Base-by-base conservation (phyloP, 2,329 filamentous ascomycete species). In the Colletotrichum sublineola region DNA sequence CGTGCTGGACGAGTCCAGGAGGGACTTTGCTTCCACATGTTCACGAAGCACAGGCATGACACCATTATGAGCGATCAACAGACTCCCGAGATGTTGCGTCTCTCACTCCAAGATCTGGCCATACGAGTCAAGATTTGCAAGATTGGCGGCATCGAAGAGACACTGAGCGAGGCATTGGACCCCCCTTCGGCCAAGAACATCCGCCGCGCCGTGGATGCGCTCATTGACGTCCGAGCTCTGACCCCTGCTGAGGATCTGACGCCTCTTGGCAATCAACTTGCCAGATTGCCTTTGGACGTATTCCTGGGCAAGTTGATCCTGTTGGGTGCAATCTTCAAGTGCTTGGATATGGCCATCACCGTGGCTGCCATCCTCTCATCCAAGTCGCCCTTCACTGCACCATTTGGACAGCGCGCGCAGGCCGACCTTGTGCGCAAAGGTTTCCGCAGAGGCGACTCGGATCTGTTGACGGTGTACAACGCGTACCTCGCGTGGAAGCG, bases 91-190 rank as follows among this genome's bases (percentile, higher is more conserved):
- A 97, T 99, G 91, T 89, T 99, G 52, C 92, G 96, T 0, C 86
- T 99, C 5, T 98, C 96, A 0, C 85, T 99, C 14, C 96, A 99
- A 81, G 96, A 99, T 78, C 86, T 99, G 14, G 95, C 97, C 6
- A 95, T 99, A 80, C 91, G 96, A 11, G 95, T 98, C 75, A 99
- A 99, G 83, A 97, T 98, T 57, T 99, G 96, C 86, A 97, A 97
- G 78, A 89, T 99, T 55, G 96, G 96, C 14, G 92, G 94, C 52
- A 97, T 98, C 66, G 96, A 98, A 79, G 90, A 96, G 76, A 98
- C 95, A 0, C 86, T 99, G 12, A 89, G 93, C 31, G 91, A 95
- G 80, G 96, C 96, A 4, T 86, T 99, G 20, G 96, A 99, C 79
- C 93, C 96, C 0, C 96, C 96, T 0, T 95, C 93, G 0, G 87